phyloP scores from a whole-genome alignment of 371 early-diverging fungal genomes.

The Mucor mucedo region DNA sequence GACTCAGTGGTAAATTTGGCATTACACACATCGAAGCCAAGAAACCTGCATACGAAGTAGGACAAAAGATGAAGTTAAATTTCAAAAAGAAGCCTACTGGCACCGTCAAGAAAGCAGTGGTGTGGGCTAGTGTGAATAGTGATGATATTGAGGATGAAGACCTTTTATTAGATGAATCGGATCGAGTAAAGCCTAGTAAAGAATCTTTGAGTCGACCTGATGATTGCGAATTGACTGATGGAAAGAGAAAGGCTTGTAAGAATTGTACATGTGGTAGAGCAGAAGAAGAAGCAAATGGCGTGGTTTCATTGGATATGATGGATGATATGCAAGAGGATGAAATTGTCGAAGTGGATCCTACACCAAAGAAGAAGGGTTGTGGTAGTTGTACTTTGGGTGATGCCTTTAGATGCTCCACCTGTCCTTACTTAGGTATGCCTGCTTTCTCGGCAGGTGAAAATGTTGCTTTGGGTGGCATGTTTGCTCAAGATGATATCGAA shows the following conservation, averaged over 20 bases:
- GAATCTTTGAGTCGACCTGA: conserved; percentile 70
- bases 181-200: conserved; percentile 76
- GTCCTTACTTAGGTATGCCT: conserved; percentile 99
- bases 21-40: conserved; percentile 60
- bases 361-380: conserved; percentile 62
- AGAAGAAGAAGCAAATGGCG: conserved; percentile 70
- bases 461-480: conserved; percentile 75
- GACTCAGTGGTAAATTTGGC: conserved; percentile 52
- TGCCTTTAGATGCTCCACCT: conserved; percentile 98
- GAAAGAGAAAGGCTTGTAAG: conserved; percentile 94
- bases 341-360: conserved; percentile 62
- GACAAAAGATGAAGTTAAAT: conserved; percentile 57
- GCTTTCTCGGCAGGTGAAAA: conserved; percentile 98
- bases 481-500: conserved; percentile 59
- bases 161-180: conserved; percentile 84
- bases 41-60: conserved; percentile 89
- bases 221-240: conserved; percentile 66
- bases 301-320: conserved; percentile 73
- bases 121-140: conserved; percentile 62
- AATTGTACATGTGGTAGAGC: conserved; percentile 96
- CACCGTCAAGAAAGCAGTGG: conserved; percentile 37
- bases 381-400: conserved; percentile 97
- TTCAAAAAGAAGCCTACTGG: conserved; percentile 39
- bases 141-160: conserved; percentile 89
- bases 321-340: conserved; percentile 48